These are phyloP conservation scores for Tausonia pullulans DNA, from an alignment of 1,284 basidiomycete genomes.

Conservation along the genomic window DNA sequence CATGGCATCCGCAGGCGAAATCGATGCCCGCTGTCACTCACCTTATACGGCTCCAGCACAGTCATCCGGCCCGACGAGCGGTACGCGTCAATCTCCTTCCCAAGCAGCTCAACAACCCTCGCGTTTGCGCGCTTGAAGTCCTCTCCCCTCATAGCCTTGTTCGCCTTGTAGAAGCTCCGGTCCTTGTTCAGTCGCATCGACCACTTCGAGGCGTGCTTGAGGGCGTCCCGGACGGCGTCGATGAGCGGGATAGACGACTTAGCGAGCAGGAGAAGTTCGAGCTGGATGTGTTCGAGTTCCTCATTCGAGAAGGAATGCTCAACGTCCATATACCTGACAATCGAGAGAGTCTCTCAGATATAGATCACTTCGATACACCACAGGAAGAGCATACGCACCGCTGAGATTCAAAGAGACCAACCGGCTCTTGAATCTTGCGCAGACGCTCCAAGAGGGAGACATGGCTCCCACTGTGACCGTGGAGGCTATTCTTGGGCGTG, in stretches of 20 bases:
- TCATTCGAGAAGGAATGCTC: not conserved
- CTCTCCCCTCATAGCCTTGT: not conserved
- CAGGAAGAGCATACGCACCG: conserved; percentile 1
- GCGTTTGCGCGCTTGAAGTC: conserved; percentile 3
- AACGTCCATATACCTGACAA: conserved; percentile 15
- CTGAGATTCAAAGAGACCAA: conserved; percentile 15
- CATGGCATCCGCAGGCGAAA: not conserved
- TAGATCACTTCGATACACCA: not conserved
- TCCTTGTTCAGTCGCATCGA: conserved; percentile 11
- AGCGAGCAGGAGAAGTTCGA: conserved; percentile 12
- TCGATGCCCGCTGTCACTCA: not conserved
- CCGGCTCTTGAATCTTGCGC: conserved; percentile 12
- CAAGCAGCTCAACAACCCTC: not conserved
- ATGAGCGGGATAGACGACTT: conserved; percentile 13
- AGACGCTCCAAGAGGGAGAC: conserved; percentile 4
- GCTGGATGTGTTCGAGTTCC: conserved; percentile 4
- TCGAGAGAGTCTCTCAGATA: not conserved
- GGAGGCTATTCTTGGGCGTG: not conserved
- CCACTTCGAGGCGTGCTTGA: conserved; percentile 3
- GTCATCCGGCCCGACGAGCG: not conserved
- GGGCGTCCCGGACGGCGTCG: not conserved
- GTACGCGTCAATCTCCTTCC: not conserved
- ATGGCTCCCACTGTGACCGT: not conserved
- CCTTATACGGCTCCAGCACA: conserved; percentile 14
- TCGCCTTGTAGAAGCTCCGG: conserved; percentile 4